A percentile compares a stretch with the other conserved stretches of the same genome.
Evolutionary conservation across 306 rosid species (phyloP).

Genomic region (Sindora glabra): DNA sequence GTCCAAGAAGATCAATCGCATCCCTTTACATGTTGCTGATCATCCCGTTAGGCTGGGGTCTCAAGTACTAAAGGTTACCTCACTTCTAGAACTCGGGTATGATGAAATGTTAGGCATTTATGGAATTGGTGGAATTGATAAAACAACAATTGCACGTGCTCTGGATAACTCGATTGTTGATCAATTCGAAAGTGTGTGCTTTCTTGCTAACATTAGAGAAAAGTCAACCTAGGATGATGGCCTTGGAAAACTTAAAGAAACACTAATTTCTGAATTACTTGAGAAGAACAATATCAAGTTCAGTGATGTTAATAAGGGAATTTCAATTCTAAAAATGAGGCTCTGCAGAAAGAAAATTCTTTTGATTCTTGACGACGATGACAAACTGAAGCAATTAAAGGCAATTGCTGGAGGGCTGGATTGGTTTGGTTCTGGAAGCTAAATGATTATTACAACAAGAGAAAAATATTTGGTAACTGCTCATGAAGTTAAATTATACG

Average conservation of each 20-base stretch:
- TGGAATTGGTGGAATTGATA: not conserved
- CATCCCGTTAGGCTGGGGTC: not conserved
- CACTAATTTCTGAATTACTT: not conserved
- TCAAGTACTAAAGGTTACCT: not conserved
- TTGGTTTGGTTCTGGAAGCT: not conserved
- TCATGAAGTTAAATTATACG: too few species aligned
- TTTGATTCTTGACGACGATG: not conserved
- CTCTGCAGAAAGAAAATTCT: not conserved
- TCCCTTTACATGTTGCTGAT: too few species aligned
- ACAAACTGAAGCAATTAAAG: not conserved
- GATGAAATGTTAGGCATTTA: not conserved
- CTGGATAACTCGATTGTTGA: not conserved
- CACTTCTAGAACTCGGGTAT: not conserved
- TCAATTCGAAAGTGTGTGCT: not conserved
- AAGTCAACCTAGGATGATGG: not conserved
- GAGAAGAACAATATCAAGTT: not conserved
- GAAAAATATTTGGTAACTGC: not conserved
- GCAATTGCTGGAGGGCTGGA: not conserved
- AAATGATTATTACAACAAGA: not conserved
- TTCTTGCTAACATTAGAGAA: not conserved
- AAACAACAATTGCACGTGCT: not conserved
- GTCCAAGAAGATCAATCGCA: too few species aligned
- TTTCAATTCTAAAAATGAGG: not conserved
- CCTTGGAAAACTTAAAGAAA: not conserved
- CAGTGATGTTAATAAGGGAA: not conserved